A percentile compares a stretch with the other conserved stretches of the same genome.
phyloP scores from a whole-genome alignment of 139 green algal species.

The Closterium sp. region DNA sequence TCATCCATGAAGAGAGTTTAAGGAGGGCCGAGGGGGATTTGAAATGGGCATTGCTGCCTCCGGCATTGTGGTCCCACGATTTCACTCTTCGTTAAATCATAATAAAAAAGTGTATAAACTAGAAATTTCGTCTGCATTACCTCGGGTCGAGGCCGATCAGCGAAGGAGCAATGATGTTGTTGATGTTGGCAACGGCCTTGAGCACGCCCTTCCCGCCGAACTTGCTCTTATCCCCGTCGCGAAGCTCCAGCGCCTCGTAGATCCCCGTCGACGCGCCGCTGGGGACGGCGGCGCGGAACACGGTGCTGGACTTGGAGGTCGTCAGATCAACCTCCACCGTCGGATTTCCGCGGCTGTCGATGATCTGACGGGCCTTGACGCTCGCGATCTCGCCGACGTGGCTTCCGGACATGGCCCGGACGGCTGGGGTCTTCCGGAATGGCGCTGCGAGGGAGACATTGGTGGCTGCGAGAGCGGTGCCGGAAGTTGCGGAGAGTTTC shows the following conservation, averaged over 20 bases:
- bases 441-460: background rate
- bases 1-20: no score
- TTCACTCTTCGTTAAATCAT: background rate
- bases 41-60: background rate
- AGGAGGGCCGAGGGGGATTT: no score
- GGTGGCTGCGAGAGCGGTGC: background rate
- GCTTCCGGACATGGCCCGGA: background rate
- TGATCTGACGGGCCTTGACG: conserved; percentile 81
- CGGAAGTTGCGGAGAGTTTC: background rate
- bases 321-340: conserved; percentile 90
- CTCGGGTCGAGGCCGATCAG: conserved; percentile 76
- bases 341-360: conserved; percentile 96
- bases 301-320: conserved; percentile 76
- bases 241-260: conserved; percentile 97
- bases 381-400: conserved; percentile 15
- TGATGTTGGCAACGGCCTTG: conserved; percentile 95
- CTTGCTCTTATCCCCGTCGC: conserved; percentile 80
- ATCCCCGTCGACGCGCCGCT: conserved; percentile 81
- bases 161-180: conserved; percentile 87
- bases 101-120: no score
- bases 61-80: background rate
- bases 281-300: conserved; percentile 86
- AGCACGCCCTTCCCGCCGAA: conserved; percentile 89
- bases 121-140: background rate
- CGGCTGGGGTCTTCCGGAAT: background rate